Evolutionary conservation across 495 filamentous ascomycete genomes (phyloP), one percentile per base, ranked within the genome.

Genomic region (Peziza echinospora): DNA sequence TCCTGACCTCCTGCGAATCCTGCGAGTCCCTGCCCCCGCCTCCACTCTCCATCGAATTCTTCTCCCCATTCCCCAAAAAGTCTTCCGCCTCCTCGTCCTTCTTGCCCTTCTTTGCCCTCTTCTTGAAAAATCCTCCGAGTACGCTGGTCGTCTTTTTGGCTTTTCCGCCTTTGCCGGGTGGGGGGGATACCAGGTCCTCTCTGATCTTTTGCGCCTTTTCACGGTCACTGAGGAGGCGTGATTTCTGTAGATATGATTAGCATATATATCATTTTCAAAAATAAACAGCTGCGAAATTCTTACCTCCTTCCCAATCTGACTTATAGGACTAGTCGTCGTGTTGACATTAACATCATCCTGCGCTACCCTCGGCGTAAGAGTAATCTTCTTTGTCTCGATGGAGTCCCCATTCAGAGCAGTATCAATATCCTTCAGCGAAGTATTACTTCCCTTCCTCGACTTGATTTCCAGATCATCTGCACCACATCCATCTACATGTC

Each of bases 81-180:
- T 43, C 41, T 13, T 83, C 79, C 8, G 71, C 66, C 44, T 80
- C 80, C 40, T 82, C 76, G 43, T 82, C 80, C 7, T 69, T 66
- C 39, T 68, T 62, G 52, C 77, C 80, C 46, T 65, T 65, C 60
- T 82, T 94, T 68, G 85, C 93, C 51, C 93, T 83, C 55, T 91
- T 93, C 56, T 92, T 94, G 70, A 99, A 99, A 54, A 96, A 70
- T 34, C 84, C 86, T 54, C 84, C 84, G 43, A 99, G 76, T 64
- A 87, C 92, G 43, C 85, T 82, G 58, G 89, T 93, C 67, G 93
- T 92, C 48, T 93, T 82, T 56, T 87, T 87, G 41, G 80, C 79
- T 58, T 84, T 91, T 62, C 82, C 84, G 44, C 84, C 79, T 47
- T 91, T 82, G 21, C 44, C 40, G 19, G 56, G 56, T 13, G 51